phyloP scores from a whole-genome alignment of 106 monocot genomes.

The Chionographis japonica region DNA sequence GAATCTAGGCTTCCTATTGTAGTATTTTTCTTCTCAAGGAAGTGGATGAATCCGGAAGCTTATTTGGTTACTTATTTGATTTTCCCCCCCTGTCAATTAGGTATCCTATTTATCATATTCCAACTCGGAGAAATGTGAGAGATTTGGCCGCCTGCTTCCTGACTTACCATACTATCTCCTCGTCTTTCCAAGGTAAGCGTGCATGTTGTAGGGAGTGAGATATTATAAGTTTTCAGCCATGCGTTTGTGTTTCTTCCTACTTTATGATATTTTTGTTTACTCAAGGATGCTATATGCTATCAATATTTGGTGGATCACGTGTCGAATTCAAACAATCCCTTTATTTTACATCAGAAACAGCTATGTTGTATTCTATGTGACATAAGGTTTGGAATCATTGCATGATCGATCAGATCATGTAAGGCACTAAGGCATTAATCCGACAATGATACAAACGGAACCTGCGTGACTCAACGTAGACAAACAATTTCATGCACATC shows the following conservation, averaged over 20 bases:
- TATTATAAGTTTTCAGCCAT: neutral
- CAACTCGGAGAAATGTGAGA: conserved; percentile 29
- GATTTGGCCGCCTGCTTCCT: conserved; percentile 51
- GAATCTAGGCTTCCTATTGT: neutral
- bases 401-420: too few species aligned
- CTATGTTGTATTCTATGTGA: too few species aligned
- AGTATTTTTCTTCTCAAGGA: neutral
- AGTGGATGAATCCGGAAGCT: neutral
- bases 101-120: conserved; percentile 68
- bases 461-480: too few species aligned
- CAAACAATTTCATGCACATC: too few species aligned
- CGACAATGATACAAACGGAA: too few species aligned
- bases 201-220: neutral
- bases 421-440: too few species aligned
- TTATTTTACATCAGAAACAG: too few species aligned
- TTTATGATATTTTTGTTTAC: neutral
- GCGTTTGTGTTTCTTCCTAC: neutral
- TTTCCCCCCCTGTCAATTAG: conserved; percentile 13
- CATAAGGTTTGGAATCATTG: too few species aligned
- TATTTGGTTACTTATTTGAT: neutral
- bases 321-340: too few species aligned
- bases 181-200: conserved; percentile 44
- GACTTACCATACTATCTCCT: conserved; percentile 56
- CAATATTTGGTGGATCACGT: too few species aligned
- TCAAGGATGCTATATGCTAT: too few species aligned